phyloP scores from a whole-genome alignment of 768 basidiomycete genomes.

The Pisolithus microcarpus region DNA sequence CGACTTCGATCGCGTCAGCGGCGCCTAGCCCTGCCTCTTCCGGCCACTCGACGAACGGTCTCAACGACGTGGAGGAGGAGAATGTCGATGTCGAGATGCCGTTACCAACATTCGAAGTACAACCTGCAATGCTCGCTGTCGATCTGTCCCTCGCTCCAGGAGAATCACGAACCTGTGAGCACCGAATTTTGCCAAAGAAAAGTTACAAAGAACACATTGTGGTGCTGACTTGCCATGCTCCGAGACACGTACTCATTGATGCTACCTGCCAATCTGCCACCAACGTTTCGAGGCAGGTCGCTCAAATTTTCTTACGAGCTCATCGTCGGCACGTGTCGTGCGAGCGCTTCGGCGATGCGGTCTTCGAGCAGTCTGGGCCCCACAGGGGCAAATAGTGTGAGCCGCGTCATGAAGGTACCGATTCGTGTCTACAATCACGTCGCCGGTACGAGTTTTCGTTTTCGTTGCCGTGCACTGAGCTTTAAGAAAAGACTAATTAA shows the following conservation, averaged over 20 bases:
- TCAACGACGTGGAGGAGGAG: constrained; percentile 33
- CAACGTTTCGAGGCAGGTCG: constrained; percentile 81
- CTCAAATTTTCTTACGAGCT: constrained; percentile 87
- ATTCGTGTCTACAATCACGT: constrained; percentile 88
- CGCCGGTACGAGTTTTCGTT: constrained; percentile 42
- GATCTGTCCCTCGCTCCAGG: constrained; percentile 80
- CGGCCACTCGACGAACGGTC: constrained; percentile 11
- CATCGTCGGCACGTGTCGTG: constrained; percentile 79
- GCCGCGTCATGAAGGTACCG: constrained; percentile 84
- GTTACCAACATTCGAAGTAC: constrained; percentile 80
- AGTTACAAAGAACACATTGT: background rate
- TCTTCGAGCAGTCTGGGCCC: constrained; percentile 27
- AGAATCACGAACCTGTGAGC: constrained; percentile 70
- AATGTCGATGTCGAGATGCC: constrained; percentile 56
- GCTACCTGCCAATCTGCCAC: constrained; percentile 78
- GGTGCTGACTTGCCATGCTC: background rate
- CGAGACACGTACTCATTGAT: constrained; percentile 74
- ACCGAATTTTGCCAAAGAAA: background rate
- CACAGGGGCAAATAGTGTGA: constrained; percentile 43
- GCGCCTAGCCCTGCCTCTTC: constrained; percentile 1
- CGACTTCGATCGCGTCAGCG: constrained; percentile 20
- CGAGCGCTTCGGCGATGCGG: constrained; percentile 29
- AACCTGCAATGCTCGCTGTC: constrained; percentile 83
- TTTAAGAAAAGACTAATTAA: constrained; percentile 4
- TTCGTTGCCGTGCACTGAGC: background rate